Percentiles rank a stretch among this genome's conserved stretches.
Conservation (phyloP, 768 basidiomycete genomes). For the Hemileccinum impolitum region DNA sequence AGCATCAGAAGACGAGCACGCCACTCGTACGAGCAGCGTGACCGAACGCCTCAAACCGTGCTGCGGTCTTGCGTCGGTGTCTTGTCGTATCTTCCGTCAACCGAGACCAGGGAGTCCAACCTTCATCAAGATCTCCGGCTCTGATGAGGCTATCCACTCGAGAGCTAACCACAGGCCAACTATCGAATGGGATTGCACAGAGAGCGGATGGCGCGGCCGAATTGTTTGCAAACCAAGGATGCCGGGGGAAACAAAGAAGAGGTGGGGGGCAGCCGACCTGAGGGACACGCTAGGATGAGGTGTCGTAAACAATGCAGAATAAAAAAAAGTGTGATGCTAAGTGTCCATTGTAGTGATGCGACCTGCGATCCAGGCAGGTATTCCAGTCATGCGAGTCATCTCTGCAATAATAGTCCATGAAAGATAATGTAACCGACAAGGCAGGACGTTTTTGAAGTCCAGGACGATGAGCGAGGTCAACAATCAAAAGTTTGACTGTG, state of each 20-base stretch:
- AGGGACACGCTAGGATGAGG: constrained; percentile 19
- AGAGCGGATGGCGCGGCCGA: constrained; percentile 55
- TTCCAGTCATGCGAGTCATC: constrained; percentile 41
- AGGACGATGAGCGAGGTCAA: constrained; percentile 15
- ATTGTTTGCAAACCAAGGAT: constrained; percentile 28
- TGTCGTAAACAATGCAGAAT: constrained; percentile 45
- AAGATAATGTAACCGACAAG: constrained; percentile 37
- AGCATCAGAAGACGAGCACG: constrained; percentile 53
- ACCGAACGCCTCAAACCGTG: constrained; percentile 52
- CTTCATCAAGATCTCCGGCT: constrained; percentile 43
- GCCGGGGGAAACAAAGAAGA: constrained; percentile 11
- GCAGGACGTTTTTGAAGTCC: constrained; percentile 25
- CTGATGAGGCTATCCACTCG: constrained; percentile 11
- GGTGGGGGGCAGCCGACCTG: constrained; percentile 15
- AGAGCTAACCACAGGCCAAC: constrained; percentile 42
- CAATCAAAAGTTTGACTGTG: constrained; percentile 45
- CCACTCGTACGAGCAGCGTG: constrained; percentile 46
- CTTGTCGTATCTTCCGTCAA: constrained; percentile 52
- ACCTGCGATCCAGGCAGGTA: constrained; percentile 57
- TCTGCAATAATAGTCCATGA: constrained; percentile 36
- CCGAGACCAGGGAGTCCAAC: constrained; percentile 49
- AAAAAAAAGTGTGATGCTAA: constrained; percentile 35
- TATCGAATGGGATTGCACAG: constrained; percentile 23
- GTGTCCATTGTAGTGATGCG: constrained; percentile 51
- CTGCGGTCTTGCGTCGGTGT: constrained; percentile 70